Base-by-base conservation (phyloP, 768 basidiomycete genomes). In the Cyathus striatus region DNA sequence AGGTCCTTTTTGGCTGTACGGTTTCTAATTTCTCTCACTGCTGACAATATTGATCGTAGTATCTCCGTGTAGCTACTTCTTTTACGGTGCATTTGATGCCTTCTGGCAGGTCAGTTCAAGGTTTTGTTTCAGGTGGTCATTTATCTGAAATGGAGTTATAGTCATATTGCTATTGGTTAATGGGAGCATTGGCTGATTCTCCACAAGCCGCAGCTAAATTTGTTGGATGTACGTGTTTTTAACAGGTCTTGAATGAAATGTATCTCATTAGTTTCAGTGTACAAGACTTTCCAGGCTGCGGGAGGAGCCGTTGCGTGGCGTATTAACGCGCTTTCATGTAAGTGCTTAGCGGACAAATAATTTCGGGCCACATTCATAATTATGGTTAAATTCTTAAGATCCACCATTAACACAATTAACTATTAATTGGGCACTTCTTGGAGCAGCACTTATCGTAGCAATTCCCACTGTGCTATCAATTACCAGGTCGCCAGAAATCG, bases 61-160 rank as follows among this genome's bases (percentile, higher is more conserved):
- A n/a, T n/a, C n/a, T n/a, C n/a, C n/a, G n/a, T n/a, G n/a, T 35
- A 60, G 58, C 22, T 60, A 60, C 44, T 60, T 58, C 48, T 58
- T 55, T 33, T 60, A 60, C 34, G 59, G 59, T 6, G 55, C 57
- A 18, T 54, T 60, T 43, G 57, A 60, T 40, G 55, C 59, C 12
- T 58, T 60, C 41, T 60, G 59, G 59, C 59, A 58, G 47, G 55
- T 56, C 32, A 23, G 48, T 38, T n/a, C 22, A 16, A 13, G 22
- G 14, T 23, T 13, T 34, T 18, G 3, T 13, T 20, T 12, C n/a
- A 9, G 27, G 9, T 30, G 9, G 27, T 30, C 27, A n/a, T 9
- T 9, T n/a, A 9, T 9, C n/a, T 30, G 27, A 9, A 30, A 13
- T 20, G 35, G 32, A 16, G 6, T 37, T 17, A 13, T 27, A 57